A percentile compares a stretch with the other conserved stretches of the same genome.
phyloP scores from a whole-genome alignment of 495 filamentous ascomycete genomes.

The Pyrenula massariospora region DNA sequence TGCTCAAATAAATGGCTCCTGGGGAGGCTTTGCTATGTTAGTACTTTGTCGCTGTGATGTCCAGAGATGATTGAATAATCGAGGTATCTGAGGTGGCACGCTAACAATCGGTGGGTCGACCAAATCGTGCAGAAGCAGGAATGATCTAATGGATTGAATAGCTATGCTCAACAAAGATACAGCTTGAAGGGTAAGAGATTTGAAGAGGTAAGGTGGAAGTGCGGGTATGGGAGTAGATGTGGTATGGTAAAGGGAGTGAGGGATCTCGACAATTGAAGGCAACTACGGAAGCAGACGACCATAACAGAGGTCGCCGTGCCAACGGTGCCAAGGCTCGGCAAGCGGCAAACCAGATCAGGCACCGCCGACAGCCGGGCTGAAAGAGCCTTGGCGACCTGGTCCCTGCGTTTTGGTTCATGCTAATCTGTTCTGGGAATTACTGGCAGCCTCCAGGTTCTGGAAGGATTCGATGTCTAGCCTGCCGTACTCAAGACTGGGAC shows the following conservation, averaged over 20 bases:
- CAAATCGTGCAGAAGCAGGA: conserved; percentile 10
- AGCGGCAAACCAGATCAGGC: not conserved
- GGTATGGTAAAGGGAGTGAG: conserved; percentile 4
- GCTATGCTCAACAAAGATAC: conserved; percentile 11
- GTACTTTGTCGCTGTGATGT: conserved; percentile 22
- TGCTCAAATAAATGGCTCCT: conserved; percentile 56
- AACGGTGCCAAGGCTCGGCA: not conserved
- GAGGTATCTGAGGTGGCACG: conserved; percentile 19
- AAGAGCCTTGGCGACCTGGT: no score
- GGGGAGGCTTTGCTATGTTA: conserved; percentile 38
- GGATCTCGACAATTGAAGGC: no score
- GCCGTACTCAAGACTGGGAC: no score
- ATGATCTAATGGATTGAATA: conserved; percentile 27
- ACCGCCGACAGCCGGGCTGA: not conserved
- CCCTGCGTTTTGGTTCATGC: no score
- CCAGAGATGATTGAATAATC: conserved; percentile 34
- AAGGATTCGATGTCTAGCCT: no score
- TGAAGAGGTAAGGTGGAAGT: conserved; percentile 11
- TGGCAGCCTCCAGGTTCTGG: no score
- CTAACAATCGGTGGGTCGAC: conserved; percentile 26
- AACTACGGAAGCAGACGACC: no score
- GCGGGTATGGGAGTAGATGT: conserved; percentile 8
- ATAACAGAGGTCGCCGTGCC: not conserved
- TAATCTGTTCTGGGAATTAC: no score
- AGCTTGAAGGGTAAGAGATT: conserved; percentile 10